phyloP scores from a whole-genome alignment of 495 filamentous ascomycete species.

The Jackrogersella multiformis region DNA sequence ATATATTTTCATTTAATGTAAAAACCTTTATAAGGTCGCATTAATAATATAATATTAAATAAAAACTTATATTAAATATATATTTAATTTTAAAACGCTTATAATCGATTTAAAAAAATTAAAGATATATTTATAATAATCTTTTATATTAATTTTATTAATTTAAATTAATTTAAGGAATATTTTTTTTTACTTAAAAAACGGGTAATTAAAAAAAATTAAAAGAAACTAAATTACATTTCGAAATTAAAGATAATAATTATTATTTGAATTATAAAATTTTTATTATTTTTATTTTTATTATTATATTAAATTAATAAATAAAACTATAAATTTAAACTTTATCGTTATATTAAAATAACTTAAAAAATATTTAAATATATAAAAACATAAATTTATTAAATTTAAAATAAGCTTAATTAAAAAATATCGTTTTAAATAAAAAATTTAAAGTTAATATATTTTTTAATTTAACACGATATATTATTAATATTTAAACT shows the following conservation, averaged over 20 bases:
- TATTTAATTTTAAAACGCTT: not conserved
- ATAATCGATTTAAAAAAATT: not conserved
- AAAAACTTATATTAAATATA: not conserved
- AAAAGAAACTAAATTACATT: not conserved
- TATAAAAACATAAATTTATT: not conserved
- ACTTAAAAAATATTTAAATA: constrained; percentile 6
- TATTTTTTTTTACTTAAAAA: constrained; percentile 1
- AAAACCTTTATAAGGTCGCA: too few relatives aligned
- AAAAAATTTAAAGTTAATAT: too few relatives aligned
- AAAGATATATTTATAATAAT: not conserved
- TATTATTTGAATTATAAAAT: not conserved
- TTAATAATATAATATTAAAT: not conserved
- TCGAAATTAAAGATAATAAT: constrained; percentile 1
- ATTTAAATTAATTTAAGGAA: not conserved
- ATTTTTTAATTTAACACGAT: not conserved
- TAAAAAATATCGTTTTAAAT: too few relatives aligned
- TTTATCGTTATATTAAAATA: constrained; percentile 6
- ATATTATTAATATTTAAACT: not conserved
- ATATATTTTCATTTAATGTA: too few relatives aligned
- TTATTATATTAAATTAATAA: not conserved
- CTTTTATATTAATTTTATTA: not conserved
- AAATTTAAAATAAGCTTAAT: constrained; percentile 5
- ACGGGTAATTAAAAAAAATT: not conserved
- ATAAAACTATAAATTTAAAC: too few relatives aligned
- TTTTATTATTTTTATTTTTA: constrained; percentile 1